phyloP scores from a whole-genome alignment of 371 early-diverging fungal genomes.

The Zychaea mexicana region DNA sequence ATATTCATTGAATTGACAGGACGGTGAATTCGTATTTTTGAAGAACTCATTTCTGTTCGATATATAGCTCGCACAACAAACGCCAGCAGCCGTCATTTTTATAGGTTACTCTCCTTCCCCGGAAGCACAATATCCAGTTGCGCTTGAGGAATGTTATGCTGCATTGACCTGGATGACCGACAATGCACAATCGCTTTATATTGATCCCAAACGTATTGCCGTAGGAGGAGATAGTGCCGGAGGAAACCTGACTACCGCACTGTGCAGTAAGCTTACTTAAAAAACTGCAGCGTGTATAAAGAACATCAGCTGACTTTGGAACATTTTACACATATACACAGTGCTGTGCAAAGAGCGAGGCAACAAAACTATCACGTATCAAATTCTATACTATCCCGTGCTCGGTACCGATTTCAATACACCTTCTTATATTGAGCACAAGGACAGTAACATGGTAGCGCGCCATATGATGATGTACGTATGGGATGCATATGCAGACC shows the following conservation, averaged over 20 bases:
- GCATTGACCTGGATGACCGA: slow-evolving; percentile 25
- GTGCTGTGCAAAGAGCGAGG: slow-evolving; percentile 16
- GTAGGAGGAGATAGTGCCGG: slow-evolving; percentile 39
- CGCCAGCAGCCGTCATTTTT: slow-evolving; percentile 23
- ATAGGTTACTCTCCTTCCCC: slow-evolving; percentile 25
- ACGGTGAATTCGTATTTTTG: background rate
- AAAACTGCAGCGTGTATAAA: background rate
- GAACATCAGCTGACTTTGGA: background rate
- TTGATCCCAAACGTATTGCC: slow-evolving; percentile 28
- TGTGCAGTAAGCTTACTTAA: slow-evolving; percentile 17
- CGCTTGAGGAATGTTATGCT: slow-evolving; percentile 34
- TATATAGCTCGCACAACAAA: slow-evolving; percentile 4
- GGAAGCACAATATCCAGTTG: slow-evolving; percentile 29
- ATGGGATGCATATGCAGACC: background rate
- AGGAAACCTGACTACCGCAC: slow-evolving; percentile 32
- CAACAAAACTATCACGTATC: background rate
- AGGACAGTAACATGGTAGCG: background rate
- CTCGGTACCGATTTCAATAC: slow-evolving; percentile 11
- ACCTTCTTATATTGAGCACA: background rate
- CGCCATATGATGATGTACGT: background rate
- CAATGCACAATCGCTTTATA: slow-evolving; percentile 15
- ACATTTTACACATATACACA: background rate
- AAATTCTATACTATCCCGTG: slow-evolving; percentile 13
- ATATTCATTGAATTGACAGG: background rate
- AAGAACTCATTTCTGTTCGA: background rate